Evolutionary conservation across 352 stramenopile genomes (phyloP).

Genomic region (Phytophthora agathidicida): DNA sequence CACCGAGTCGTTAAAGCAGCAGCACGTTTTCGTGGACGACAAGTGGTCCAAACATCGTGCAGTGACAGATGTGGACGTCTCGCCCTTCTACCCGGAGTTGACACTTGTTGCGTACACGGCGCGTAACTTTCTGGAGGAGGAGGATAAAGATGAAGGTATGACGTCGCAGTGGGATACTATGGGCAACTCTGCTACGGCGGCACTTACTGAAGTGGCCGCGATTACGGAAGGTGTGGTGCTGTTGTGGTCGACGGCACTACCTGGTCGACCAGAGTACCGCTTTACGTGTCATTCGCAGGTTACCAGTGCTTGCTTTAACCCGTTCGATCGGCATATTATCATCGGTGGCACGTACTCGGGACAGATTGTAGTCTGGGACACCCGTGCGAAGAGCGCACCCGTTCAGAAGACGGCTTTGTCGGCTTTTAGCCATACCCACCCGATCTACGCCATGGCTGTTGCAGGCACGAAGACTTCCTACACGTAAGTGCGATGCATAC

Average conservation of each 20-base stretch:
- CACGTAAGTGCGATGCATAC: slow-evolving; percentile 51
- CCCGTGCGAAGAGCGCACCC: slow-evolving; percentile 75
- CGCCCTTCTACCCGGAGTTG: slow-evolving; percentile 85
- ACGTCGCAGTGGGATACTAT: slow-evolving; percentile 76
- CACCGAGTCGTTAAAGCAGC: slow-evolving; percentile 73
- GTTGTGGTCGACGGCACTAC: slow-evolving; percentile 86
- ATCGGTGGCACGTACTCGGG: slow-evolving; percentile 88
- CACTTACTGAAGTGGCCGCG: slow-evolving; percentile 59
- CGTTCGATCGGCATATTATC: slow-evolving; percentile 87
- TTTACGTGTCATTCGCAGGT: slow-evolving; percentile 90
- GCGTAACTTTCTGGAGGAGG: slow-evolving; percentile 75
- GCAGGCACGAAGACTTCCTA: slow-evolving; percentile 84
- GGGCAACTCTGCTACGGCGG: slow-evolving; percentile 52
- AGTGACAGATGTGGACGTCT: slow-evolving; percentile 85
- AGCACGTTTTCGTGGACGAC: slow-evolving; percentile 73
- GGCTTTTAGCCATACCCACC: slow-evolving; percentile 83
- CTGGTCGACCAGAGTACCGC: slow-evolving; percentile 80
- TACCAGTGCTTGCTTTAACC: slow-evolving; percentile 87
- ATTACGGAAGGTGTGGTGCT: slow-evolving; percentile 84
- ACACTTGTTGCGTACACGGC: slow-evolving; percentile 71
- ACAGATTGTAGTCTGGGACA: slow-evolving; percentile 89
- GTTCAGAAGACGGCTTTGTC: slow-evolving; percentile 88
- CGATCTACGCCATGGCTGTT: slow-evolving; percentile 88
- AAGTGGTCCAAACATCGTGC: slow-evolving; percentile 86
- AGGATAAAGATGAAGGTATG: slow-evolving; percentile 59